Base-by-base conservation (phyloP, 2,329 filamentous ascomycete genomes). In the Byssochlamys sp. region DNA sequence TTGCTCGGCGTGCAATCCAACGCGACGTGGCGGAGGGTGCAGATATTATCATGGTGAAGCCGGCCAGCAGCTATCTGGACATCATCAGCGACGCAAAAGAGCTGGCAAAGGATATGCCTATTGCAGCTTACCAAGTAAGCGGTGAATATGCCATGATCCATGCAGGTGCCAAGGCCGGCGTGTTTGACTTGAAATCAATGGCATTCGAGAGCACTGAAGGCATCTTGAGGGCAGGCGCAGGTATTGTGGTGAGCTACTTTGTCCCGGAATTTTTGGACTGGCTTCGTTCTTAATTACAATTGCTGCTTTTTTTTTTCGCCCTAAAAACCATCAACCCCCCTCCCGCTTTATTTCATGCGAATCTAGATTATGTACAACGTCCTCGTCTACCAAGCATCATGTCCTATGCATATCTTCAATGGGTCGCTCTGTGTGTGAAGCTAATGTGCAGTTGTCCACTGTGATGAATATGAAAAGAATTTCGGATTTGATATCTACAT, bases 21-120 rank as follows among this genome's bases (percentile, higher is more conserved):
- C 84, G 94, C 64, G 94, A 99, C 71, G 92, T 99, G 64, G 82
- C 81, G 62, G 94, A 99, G 76, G 94, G 94, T 27, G 94, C 94
- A 24, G 94, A 99, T 69, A 90, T 96, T 65, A 96, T 99, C 75
- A 96, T 99, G 92, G 94, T 99, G 61, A 99, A 99, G 81, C 94
- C 94, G 1, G 94, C 94, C 9, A 89, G 89, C 66, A 90, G 92
- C 73, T 99, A 96, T 72, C 82, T 99, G 52, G 94, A 99, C 75
- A 96, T 99, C 67, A 97, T 99, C 73, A 90, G 89, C 64, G 94
- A 99, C 70, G 94, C 94, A 55, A 97, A 96, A 79, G 91, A 96
- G 56, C 82, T 97, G 56, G 92, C 90, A 59, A 88, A 86, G 70
- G 91, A 97, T 72, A 81, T 97, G 73, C 94, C 94, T 1, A 82